Evolutionary conservation across 805 yeast genomes (phyloP), one percentile per base, ranked within the genome.

Genomic region (Cyberlindnera lachancei): DNA sequence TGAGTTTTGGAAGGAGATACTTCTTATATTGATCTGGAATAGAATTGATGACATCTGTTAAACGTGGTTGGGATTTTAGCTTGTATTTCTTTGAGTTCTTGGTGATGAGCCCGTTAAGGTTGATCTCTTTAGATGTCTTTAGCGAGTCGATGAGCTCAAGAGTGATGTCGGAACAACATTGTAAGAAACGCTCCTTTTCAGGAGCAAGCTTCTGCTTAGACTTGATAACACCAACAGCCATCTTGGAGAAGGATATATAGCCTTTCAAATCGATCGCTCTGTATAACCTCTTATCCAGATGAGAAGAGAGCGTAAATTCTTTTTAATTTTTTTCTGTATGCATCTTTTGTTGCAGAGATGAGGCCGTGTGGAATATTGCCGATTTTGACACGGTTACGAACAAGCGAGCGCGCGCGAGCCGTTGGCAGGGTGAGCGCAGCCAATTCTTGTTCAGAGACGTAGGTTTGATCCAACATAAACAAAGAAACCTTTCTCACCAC

Each of bases 11-110:
- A 24, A 92, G 66, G 34, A 92, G 61, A 51, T 87, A 87, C 54
- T 86, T 86, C 58, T 85, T 86, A 59, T 90, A 82, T 53, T 90
- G 96, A 53, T 90, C 96, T 8, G 98, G 98, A 38, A 92, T 90
- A 2, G 97, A 83, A 23, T 86, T 74, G 20, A 92, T 90, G 48
- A 92, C 87, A 59, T 92, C 98, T 1, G 97, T 90, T 31, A 92
- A 67, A 48, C 97, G 68, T 13, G 98, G 98, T 54, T 88, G 97
- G 48, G 81, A 82, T 48, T 84, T 82, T 39, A 92, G 68, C 61
- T 84, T 86, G 65, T 92, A 85, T 60, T 87, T 86, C 55, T 92
- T 88, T 23, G 97, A 84, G 46, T 73, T 74, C 46, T 87, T 68
- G 18, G 80, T 82, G 44, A 92, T 83, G 36, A 92, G 64, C 2